Evolutionary conservation across 2,329 filamentous ascomycete species (phyloP).

Genomic region (Hypocreales sp.): DNA sequence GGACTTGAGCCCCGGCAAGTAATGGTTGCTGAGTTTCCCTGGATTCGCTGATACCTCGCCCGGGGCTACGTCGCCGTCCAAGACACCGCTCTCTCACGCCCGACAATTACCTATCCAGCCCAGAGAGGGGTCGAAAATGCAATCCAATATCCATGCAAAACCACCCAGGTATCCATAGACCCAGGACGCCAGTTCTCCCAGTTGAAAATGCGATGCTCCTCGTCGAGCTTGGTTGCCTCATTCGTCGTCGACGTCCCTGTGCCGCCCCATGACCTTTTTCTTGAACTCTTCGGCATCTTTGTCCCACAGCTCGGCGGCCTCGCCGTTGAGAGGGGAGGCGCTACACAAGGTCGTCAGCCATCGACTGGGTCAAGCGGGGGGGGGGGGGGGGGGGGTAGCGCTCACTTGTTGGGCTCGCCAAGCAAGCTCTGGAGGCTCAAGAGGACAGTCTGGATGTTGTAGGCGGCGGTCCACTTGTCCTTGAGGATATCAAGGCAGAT

Average conservation of each 20-base stretch:
- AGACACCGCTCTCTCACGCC: conserved; percentile 2
- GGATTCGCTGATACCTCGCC: conserved; percentile 1
- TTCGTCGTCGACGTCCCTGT: conserved; percentile 50
- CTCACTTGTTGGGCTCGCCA: conserved; percentile 93
- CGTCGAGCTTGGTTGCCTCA: no score
- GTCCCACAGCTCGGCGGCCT: conserved; percentile 94
- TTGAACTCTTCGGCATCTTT: conserved; percentile 78
- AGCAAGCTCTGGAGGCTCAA: conserved; percentile 88
- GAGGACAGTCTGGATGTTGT: conserved; percentile 89
- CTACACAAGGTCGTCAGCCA: no score
- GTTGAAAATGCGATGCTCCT: conserved; percentile 7
- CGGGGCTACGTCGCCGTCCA: conserved; percentile 3
- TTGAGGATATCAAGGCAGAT: conserved; percentile 98
- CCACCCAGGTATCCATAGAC: conserved; percentile 14
- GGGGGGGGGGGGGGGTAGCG: no score
- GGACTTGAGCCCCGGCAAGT: neutral
- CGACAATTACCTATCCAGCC: no score
- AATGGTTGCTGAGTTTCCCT: conserved; percentile 1
- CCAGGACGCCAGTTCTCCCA: conserved; percentile 27
- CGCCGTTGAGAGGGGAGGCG: conserved; percentile 84
- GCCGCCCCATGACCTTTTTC: conserved; percentile 49
- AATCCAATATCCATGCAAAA: conserved; percentile 17
- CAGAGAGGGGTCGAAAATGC: no score
- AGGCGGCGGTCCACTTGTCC: conserved; percentile 97
- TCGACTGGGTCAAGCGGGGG: no score